A percentile compares a stretch with the other conserved stretches of the same genome.
Evolutionary conservation across 352 stramenopile genomes (phyloP).

Genomic region (Pythium aphanidermatum): DNA sequence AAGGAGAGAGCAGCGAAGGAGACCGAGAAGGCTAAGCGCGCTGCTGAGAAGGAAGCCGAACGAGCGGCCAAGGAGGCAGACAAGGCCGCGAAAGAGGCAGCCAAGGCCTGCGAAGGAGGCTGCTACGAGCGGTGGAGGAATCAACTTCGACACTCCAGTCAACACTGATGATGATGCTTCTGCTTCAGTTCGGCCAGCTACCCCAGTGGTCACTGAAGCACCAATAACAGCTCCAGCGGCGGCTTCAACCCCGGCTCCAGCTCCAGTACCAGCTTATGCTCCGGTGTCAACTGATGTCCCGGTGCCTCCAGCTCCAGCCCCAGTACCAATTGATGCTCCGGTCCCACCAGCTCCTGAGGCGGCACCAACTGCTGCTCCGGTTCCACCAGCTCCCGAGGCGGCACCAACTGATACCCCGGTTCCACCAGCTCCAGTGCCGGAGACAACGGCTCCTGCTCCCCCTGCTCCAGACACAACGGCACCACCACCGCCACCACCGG

Average conservation of each 20-base stretch:
- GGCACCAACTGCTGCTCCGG: neutral
- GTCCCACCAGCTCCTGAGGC: neutral
- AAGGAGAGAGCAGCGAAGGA: conserved; percentile 10
- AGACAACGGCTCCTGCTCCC: neutral
- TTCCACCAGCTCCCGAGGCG: neutral
- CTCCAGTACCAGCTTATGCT: too few species aligned
- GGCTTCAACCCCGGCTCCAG: conserved; percentile 1
- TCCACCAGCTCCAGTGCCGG: neutral
- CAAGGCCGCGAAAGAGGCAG: conserved; percentile 2
- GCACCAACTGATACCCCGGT: neutral
- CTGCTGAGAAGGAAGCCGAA: conserved; percentile 4
- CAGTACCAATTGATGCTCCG: too few species aligned
- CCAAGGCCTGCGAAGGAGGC: neutral
- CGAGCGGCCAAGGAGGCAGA: conserved; percentile 6
- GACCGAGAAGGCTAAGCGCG: conserved; percentile 8
- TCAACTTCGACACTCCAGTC: neutral
- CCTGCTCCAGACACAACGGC: neutral
- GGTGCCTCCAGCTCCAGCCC: too few species aligned
- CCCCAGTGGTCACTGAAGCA: neutral
- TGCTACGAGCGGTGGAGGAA: neutral
- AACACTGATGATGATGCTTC: neutral
- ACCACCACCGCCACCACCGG: conserved; percentile 1
- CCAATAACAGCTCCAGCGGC: neutral
- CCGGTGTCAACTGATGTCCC: too few species aligned
- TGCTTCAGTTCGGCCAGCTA: neutral